Base-by-base conservation (phyloP, 1,284 basidiomycete genomes). In the Pseudozyma sp. region DNA sequence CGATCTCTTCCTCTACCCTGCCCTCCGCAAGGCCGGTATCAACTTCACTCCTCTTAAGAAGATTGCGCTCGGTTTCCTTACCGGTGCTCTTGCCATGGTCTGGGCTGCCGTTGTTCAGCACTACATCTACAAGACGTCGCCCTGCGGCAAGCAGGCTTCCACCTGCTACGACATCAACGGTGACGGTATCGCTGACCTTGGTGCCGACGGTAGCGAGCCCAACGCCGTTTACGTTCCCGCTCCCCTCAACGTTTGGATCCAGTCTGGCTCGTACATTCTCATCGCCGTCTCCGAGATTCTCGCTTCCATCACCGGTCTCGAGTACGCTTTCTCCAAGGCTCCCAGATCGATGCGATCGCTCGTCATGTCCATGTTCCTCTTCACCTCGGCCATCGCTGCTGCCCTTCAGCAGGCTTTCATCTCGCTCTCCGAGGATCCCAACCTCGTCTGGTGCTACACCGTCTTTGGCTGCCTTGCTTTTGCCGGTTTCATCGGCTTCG, bases 251-350 rank as follows among this genome's bases (percentile, higher is more conserved):
- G 82, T 88, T 42, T 86, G 86, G 85, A 81, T 82, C 57, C 87
- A 87, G 77, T 78, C 86, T n/a, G 87, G 87, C 8, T 79, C 87
- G 11, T 86, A 86, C 82, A 73, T 84, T 21, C 75, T 88, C n/a
- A 86, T 87, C 19, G 88, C 87, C 43, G 58, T 87, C 52, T 87
- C 86, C 18, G 88, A 88, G 87, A 93, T 95, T 81, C 89, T 95
- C 57, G 92, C 93, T 0, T 92, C 91, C 10, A 93, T 95, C 85
- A 94, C 93, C 18, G 86, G 86, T 55, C 81, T 87, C 74, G 93
- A 95, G 85, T 94, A 94, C 83, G 93, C 93, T n/a, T 94, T 92
- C 87, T 93, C 91, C 65, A 94, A 85, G 75, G 86, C 86, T 10
- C 86, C 86, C 58, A 83, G 79, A 63, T 84, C 82, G 65, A 86